Evolutionary conservation across 2,329 filamentous ascomycete species (phyloP), one percentile per base, ranked within the genome.

Genomic region (Paecilomyces fulvus): DNA sequence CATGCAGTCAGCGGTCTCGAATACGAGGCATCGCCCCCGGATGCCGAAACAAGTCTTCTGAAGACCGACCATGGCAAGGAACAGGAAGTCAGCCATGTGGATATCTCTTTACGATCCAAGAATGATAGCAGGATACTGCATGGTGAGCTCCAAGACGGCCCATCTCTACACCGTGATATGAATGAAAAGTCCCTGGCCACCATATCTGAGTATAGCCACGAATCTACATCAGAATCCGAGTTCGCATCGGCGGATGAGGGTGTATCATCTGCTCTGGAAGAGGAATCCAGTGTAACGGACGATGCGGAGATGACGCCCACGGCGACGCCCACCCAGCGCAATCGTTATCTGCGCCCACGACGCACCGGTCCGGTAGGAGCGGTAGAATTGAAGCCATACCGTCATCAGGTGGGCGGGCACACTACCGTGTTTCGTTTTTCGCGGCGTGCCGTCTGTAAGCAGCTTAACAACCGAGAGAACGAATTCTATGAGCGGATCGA

Each of bases 401-500:
- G 90, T 63, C 94, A 99, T 74, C 94, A 99, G 74, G 94, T 99
- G 55, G 94, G 94, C 57, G 94, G 94, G 0, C 94, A 99, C 71
- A 96, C 91, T 6, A 96, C 92, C 0, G 83, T 99, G 33, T 99
- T 95, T 82, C 87, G 92, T 48, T 97, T 99, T 70, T 97, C 94
- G 17, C 86, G 90, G 63, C 84, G 92, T 65, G 94, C 94, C 56
- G 92, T 99, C 10, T 99, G 94, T 80, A 99, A 99, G 75, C 91
- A 96, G 75, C 82, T 99, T 67, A 99, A 96, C 73, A 99, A 96
- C 71, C 84, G 92, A 67, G 94, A 99, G 70, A 99, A 99, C 73
- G 90, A 96, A 74, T 99, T 99, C 70, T 99, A 99, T 73, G 94
- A 99, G 74, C 94, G 87, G 55, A 90, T 97, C 65, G 94, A 99